These are phyloP conservation scores for Euclidium syriacum DNA, from an alignment of 345 rosid species.

Conservation along the genomic window DNA sequence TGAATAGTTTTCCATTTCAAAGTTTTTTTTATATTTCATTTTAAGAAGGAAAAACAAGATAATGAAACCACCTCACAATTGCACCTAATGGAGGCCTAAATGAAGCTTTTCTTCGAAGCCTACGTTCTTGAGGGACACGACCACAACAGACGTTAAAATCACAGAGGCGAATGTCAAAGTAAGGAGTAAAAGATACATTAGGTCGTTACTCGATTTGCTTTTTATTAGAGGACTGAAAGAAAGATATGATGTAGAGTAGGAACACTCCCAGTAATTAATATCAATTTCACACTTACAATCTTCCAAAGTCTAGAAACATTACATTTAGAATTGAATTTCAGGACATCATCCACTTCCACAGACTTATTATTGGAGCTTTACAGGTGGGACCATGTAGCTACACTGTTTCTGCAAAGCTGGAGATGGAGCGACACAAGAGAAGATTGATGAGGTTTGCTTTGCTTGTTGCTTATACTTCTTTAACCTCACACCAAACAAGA, in stretches of 20 bases:
- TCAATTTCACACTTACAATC: slow-evolving; percentile 4
- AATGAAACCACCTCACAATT: too few relatives aligned
- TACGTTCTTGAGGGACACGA: too few relatives aligned
- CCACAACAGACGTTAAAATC: too few relatives aligned
- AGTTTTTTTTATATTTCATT: too few relatives aligned
- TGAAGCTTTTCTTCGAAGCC: too few relatives aligned
- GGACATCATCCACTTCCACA: not conserved
- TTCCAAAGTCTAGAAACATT: slow-evolving; percentile 6
- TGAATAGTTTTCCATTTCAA: too few relatives aligned
- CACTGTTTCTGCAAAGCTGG: slow-evolving; percentile 45
- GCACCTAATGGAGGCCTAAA: too few relatives aligned
- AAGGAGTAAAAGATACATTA: too few relatives aligned
- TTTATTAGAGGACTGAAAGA: slow-evolving; percentile 7
- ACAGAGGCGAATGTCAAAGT: too few relatives aligned
- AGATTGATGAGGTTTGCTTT: slow-evolving; percentile 36
- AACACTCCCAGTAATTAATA: slow-evolving; percentile 16
- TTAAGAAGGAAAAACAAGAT: too few relatives aligned
- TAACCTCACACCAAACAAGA: slow-evolving; percentile 83
- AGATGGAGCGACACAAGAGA: slow-evolving; percentile 50
- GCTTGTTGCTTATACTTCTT: slow-evolving; percentile 43
- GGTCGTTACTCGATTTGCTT: too few relatives aligned
- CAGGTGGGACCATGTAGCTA: slow-evolving; percentile 29
- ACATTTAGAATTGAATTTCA: not conserved
- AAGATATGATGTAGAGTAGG: slow-evolving; percentile 16
- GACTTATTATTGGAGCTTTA: slow-evolving; percentile 12